Base-by-base conservation (phyloP, 1,284 basidiomycete species). In the Xanthoconium separans region DNA sequence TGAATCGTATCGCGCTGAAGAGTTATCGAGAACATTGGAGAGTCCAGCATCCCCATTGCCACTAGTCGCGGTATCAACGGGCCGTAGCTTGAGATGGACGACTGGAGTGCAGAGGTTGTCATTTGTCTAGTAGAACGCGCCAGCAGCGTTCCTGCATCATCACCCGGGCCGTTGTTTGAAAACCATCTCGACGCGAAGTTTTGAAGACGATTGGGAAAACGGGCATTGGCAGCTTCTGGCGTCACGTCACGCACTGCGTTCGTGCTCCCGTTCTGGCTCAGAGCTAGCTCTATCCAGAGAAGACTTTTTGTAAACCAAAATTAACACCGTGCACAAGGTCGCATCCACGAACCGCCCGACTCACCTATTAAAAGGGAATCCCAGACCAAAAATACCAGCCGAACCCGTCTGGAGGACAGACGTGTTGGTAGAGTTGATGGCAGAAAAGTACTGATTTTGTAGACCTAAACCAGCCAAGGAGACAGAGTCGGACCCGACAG, bases 311-410 rank as follows among this genome's bases (percentile, higher is more conserved):
- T 50, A 48, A 30, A 51, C 44, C 8, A 53, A 10, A 33, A 37
- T 62, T 33, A 60, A 34, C 16, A 51, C 10, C 7, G 9, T 22
- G 15, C 11, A 4, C 22, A 22, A 30, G 10, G 16, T 15, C 24
- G 6, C 41, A 13, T 11, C 7, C 18, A 16, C 29, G 11, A 18
- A 46, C n/a, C 11, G 31, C 10, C 11, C 12, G 2, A 58, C 65
- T 12, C 22, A 79, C 81, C 79, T 82, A 51, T 77, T 78, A n/a
- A 75, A 63, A 7, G 81, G 80, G 49, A 83, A 84, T 0, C 82
- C 82, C n/a, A 84, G 68, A 1, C 82, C 83, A 56, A 84, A 74
- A 39, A 84, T 81, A 2, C 82, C 82, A 22, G 73, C 71, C 16
- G 76, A 71, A 4, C 73, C 74, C 1, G 73, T 76, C 27, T 75